Evolutionary conservation across 495 filamentous ascomycete species (phyloP).

Genomic region (Neurospora sp.): DNA sequence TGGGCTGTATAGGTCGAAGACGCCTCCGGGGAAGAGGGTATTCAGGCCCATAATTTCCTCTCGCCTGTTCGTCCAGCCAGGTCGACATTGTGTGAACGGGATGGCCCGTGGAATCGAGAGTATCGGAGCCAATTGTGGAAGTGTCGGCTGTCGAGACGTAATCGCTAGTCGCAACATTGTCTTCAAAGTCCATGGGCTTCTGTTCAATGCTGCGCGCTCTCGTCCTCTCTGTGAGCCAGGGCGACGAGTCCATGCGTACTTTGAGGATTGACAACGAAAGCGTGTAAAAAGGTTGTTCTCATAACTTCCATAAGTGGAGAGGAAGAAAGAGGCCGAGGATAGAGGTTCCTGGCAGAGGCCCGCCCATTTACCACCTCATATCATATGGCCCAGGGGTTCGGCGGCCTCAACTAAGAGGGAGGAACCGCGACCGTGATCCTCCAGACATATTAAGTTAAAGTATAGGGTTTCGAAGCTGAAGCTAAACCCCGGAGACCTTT

Average conservation of each 20-base stretch:
- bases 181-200: not conserved
- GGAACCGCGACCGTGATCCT: not conserved
- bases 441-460: not conserved
- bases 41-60: not conserved
- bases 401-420: not conserved
- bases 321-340: not conserved
- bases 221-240: not conserved
- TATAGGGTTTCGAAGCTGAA: not conserved
- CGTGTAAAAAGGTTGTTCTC: no score
- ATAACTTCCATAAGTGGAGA: no score
- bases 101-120: not conserved
- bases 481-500: not conserved
- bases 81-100: not conserved
- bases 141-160: not conserved
- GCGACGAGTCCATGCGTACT: not conserved
- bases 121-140: not conserved
- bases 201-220: not conserved
- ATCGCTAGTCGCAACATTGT: not conserved
- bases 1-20: not conserved
- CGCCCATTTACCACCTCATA: not conserved
- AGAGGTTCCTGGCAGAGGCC: not conserved
- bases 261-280: not conserved
- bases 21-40: not conserved
- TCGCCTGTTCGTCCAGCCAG: not conserved
- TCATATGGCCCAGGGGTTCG: not conserved